phyloP scores from a whole-genome alignment of 768 basidiomycete genomes.

The Thelephora aurantiotincta region DNA sequence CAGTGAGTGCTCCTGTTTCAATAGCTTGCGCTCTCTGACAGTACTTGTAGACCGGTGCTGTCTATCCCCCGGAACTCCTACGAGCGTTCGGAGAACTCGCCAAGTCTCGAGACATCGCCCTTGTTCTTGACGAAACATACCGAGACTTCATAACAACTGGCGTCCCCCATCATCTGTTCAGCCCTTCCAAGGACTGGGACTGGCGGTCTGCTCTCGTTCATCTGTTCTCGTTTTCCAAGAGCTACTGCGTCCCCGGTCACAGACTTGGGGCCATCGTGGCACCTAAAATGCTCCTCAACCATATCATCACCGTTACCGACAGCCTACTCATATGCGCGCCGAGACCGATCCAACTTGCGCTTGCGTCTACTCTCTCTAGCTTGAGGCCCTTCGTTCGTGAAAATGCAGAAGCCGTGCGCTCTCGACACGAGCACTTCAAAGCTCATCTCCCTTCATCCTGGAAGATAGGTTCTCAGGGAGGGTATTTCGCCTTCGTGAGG shows the following conservation, averaged over 20 bases:
- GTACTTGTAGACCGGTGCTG: conserved; percentile 44
- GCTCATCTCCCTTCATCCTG: conserved; percentile 34
- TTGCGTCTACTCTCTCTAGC: conserved; percentile 36
- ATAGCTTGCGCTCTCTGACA: too few species aligned
- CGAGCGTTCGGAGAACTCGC: conserved; percentile 49
- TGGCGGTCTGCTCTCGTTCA: conserved; percentile 57
- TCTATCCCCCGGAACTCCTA: conserved; percentile 44
- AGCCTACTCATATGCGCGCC: conserved; percentile 74
- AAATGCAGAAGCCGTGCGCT: conserved; percentile 32
- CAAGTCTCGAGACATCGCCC: conserved; percentile 33
- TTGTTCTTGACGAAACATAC: conserved; percentile 84
- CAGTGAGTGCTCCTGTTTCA: conserved; percentile 23
- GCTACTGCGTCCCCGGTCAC: conserved; percentile 71
- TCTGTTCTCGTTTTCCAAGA: conserved; percentile 73
- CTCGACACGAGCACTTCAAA: conserved; percentile 44
- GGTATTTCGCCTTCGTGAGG: conserved; percentile 66
- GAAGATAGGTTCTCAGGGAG: conserved; percentile 52
- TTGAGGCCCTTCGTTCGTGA: conserved; percentile 38
- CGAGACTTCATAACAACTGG: conserved; percentile 49
- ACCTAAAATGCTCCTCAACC: conserved; percentile 35
- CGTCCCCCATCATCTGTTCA: conserved; percentile 47
- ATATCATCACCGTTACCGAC: conserved; percentile 52
- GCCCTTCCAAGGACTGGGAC: conserved; percentile 14
- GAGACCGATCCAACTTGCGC: conserved; percentile 54
- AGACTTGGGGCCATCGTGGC: conserved; percentile 63